Conservation (phyloP, 306 rosid species). For the Carpinus viminea region DNA sequence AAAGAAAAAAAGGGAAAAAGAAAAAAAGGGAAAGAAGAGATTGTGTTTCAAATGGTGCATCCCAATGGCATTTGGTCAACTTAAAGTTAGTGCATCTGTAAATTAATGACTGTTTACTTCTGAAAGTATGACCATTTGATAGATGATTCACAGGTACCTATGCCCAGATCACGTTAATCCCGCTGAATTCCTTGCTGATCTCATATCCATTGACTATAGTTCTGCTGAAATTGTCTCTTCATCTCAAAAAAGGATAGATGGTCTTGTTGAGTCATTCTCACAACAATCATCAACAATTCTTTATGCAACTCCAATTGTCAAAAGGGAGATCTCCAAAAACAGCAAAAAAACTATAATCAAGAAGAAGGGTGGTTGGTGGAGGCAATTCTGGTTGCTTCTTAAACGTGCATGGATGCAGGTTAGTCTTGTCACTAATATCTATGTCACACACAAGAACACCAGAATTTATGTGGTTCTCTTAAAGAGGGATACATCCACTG, state of each 20-base stretch:
- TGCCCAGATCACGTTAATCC: slow-evolving; percentile 91
- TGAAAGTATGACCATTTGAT: slow-evolving; percentile 28
- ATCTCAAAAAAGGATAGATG: slow-evolving; percentile 71
- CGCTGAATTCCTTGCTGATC: slow-evolving; percentile 96
- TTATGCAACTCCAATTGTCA: slow-evolving; percentile 71
- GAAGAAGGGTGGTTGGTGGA: slow-evolving; percentile 88
- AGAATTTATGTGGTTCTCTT: too few species aligned
- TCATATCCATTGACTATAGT: slow-evolving; percentile 87
- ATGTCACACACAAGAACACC: background rate
- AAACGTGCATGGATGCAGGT: slow-evolving; percentile 99
- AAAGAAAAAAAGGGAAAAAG: background rate
- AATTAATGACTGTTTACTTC: slow-evolving; percentile 13
- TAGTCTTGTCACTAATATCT: slow-evolving; percentile 6
- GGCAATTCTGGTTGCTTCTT: slow-evolving; percentile 81
- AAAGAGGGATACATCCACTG: too few species aligned
- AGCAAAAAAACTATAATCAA: slow-evolving; percentile 39
- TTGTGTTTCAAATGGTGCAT: slow-evolving; percentile 9
- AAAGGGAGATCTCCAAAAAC: slow-evolving; percentile 44
- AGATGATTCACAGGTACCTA: slow-evolving; percentile 57
- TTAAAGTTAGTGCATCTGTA: slow-evolving; percentile 7
- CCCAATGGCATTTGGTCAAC: slow-evolving; percentile 15
- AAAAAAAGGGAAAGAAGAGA: background rate
- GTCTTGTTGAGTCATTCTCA: slow-evolving; percentile 83
- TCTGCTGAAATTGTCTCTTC: slow-evolving; percentile 82
- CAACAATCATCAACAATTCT: slow-evolving; percentile 52